Base-by-base conservation (phyloP, 2,329 filamentous ascomycete genomes). In the Didymella exigua region DNA sequence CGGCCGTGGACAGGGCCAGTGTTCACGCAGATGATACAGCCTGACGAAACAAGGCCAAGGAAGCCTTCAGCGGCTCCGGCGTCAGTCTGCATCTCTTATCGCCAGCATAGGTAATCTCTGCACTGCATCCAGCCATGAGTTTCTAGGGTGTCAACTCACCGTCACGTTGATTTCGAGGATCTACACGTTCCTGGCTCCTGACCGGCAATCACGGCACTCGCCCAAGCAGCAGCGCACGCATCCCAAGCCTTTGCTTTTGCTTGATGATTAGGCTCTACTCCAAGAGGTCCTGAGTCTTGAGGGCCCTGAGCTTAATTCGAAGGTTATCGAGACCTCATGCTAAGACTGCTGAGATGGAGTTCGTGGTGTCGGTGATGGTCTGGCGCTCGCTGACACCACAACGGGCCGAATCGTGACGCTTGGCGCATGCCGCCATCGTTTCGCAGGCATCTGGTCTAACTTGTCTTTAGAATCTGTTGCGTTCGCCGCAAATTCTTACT, bases 211-310 rank as follows among this genome's bases (percentile, higher is more conserved):
- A 48, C 50, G 50, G 50, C 50, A 54, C 43, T 48, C 43, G 9
- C 37, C 50, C 50, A 47, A 48, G 50, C 43, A 43, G 9, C 13
- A 36, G 23, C 23, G 23, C 31, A 16, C 30, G 26, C 37, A 24
- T 11, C 44, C 44, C 44, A 49, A 54, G 51, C 51, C 51, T 54
- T 49, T 26, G 26, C 44, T 30, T 44, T 54, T 54, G 51, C 51
- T 49, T 54, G 44, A 54, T 10, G n/a, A 38, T 18, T 44, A 49
- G 51, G 38, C 38, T 38, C n/a, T 44, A 7, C 11, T 14, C 43
- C 38, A 54, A 54, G 51, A 40, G 26, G 27, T 33, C 2, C n/a
- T 21, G 5, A 10, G 45, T 54, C 44, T 43, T 54, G 51, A 49
- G 38, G 5, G 21, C 6, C 18, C 26, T 44, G 51, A 54, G 51